Percentiles rank a stretch among this genome's conserved stretches.
These are phyloP conservation scores for Magnolia kwangsiensis DNA, from an alignment of 164 flowering plant genomes.

Conservation along the genomic window DNA sequence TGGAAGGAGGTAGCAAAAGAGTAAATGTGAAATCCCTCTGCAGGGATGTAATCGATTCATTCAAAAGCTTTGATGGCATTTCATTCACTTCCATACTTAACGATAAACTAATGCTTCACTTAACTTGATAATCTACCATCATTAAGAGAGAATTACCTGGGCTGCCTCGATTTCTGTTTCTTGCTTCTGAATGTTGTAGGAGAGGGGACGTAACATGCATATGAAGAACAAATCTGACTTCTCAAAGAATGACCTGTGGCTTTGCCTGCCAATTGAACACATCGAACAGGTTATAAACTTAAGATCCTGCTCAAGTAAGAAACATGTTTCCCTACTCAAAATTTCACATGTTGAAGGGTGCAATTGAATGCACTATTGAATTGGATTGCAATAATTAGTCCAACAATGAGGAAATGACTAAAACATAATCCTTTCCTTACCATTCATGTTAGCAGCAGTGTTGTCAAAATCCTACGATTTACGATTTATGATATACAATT, in stretches of 20 bases:
- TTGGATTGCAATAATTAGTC: neutral
- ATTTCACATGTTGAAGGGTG: neutral
- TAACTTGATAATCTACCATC: neutral
- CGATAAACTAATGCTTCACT: neutral
- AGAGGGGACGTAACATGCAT: constrained; percentile 61
- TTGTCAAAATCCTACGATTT: no score
- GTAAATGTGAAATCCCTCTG: neutral
- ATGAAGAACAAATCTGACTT: constrained; percentile 73
- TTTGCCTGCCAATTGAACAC: constrained; percentile 40
- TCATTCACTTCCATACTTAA: neutral
- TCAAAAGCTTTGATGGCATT: neutral
- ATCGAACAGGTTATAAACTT: neutral
- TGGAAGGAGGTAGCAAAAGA: neutral
- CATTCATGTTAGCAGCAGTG: no score
- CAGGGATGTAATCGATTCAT: neutral
- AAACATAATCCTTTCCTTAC: neutral
- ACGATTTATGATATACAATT: no score
- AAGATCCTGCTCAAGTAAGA: neutral
- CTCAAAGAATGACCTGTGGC: constrained; percentile 50
- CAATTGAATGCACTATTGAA: neutral
- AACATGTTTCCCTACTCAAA: neutral
- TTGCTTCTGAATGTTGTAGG: constrained; percentile 59
- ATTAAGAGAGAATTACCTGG: constrained; percentile 32
- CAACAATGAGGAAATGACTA: neutral
- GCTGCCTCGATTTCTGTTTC: constrained; percentile 62